Conservation (phyloP, 139 green algal genomes). For the Coelastrella sp. region DNA sequence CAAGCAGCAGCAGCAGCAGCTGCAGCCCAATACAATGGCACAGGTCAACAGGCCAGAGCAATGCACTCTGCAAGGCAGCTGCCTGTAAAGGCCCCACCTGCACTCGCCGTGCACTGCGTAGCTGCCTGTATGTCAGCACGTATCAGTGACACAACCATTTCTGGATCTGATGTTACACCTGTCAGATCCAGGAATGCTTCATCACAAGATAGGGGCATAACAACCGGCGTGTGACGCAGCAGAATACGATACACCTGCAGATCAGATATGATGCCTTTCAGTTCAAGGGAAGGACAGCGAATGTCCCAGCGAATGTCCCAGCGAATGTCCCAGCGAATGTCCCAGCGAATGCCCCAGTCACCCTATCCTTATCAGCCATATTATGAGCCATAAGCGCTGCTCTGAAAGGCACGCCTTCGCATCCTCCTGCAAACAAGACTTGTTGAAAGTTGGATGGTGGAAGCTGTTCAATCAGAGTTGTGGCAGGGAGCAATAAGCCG, state of each 20-base stretch:
- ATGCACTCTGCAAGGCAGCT: neutral
- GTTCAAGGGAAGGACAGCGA: neutral
- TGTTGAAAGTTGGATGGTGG: too few species aligned
- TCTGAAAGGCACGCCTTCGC: too few species aligned
- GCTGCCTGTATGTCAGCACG: slow-evolving; percentile 61
- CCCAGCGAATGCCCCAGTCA: too few species aligned
- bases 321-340: neutral
- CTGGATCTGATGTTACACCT: slow-evolving; percentile 72
- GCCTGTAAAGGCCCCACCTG: slow-evolving; percentile 43
- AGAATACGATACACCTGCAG: slow-evolving; percentile 89
- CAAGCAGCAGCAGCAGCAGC: too few species aligned
- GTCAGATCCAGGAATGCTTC: slow-evolving; percentile 97
- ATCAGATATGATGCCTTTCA: neutral
- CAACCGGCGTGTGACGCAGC: slow-evolving; percentile 70
- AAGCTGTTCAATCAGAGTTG: too few species aligned
- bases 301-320: too few species aligned
- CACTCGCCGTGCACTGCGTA: slow-evolving; percentile 75
- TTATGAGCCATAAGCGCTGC: too few species aligned
- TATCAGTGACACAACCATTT: slow-evolving; percentile 65
- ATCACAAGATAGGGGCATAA: slow-evolving; percentile 94
- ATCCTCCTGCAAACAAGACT: too few species aligned
- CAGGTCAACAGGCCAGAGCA: neutral
- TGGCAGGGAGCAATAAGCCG: too few species aligned
- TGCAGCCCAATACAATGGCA: neutral
- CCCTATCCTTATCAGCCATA: too few species aligned